Base-by-base conservation (phyloP, 192 early-diverging fungal genomes). In the Podila minutissima region DNA sequence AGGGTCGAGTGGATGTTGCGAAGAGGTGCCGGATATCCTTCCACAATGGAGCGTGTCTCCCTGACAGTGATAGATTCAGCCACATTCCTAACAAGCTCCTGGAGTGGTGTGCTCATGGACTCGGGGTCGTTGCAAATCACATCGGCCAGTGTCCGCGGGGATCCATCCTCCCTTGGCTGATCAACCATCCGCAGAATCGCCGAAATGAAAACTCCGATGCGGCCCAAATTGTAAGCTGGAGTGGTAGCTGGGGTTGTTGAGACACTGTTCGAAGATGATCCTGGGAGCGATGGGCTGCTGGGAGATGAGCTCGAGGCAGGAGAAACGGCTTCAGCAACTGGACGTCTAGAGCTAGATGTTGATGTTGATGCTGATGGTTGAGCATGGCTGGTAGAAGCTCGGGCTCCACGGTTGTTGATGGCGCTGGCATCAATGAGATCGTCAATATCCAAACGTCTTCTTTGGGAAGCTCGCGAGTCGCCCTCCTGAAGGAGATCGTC, bases 81-180 rank as follows among this genome's bases (percentile, higher is more conserved):
- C n/a, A 83, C 62, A 59, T 83, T 53, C 62, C 73, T 59, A 11
- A 83, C 69, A n/a, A 83, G 48, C 49, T 67, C 74, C 20, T 75
- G 82, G 20, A 83, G 55, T 5, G 70, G 69, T 3, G 72, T 72
- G 37, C 55, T 68, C 20, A 32, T 24, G 7, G 69, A 41, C 22
- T 75, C 73, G 7, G 72, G 72, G 28, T 74, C 73, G n/a, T 83
- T 76, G 53, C 82, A 76, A 62, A 83, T 75, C 10, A 83, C 82
- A 57, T 83, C 82, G 3, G 82, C 71, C 53, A 83, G 28, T 11
- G 69, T 75, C 19, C 73, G 55, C 2, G 82, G 73, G 1, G 74
- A 76, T 41, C 82, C 82, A 60, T 83, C 82, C 48, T 83, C 82
- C 22, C 74, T 28, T n/a, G 82, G 82, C 32, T 83, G 82, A 69